Conservation (phyloP, 140 eudicot genomes). For the Bidens hawaiensis region DNA sequence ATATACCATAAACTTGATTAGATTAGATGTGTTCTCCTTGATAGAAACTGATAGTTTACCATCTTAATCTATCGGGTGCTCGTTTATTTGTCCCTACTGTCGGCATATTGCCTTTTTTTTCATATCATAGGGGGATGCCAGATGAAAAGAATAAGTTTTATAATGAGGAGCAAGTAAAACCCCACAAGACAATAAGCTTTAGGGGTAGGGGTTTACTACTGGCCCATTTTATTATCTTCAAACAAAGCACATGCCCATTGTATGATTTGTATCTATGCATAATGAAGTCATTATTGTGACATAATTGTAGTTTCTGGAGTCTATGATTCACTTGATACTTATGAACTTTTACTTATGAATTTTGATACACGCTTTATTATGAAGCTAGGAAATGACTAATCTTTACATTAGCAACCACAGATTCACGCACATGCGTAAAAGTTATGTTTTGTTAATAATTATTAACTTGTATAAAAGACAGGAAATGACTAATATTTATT, state of each 20-base stretch:
- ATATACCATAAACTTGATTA: background rate
- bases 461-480: too few species aligned
- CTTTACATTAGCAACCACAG: too few species aligned
- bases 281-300: background rate
- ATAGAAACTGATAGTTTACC: background rate
- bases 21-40: background rate
- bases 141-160: slow-evolving; percentile 27
- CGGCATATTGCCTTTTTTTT: slow-evolving; percentile 11
- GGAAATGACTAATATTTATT: too few species aligned
- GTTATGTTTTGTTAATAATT: too few species aligned
- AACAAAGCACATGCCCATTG: background rate
- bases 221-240: slow-evolving; percentile 9
- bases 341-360: too few species aligned
- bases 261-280: background rate
- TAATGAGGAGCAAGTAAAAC: slow-evolving; percentile 29
- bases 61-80: background rate
- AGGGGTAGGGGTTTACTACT: slow-evolving; percentile 4
- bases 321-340: too few species aligned
- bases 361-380: too few species aligned
- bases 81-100: slow-evolving; percentile 9
- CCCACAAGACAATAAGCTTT: slow-evolving; percentile 26
- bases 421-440: too few species aligned
- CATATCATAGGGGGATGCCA: slow-evolving; percentile 15
- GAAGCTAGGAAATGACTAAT: too few species aligned
- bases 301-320: background rate